Percentiles rank a stretch among this genome's conserved stretches.
Evolutionary conservation across 2,329 filamentous ascomycete genomes (phyloP).

Genomic region (Colletotrichum tamarilloi): DNA sequence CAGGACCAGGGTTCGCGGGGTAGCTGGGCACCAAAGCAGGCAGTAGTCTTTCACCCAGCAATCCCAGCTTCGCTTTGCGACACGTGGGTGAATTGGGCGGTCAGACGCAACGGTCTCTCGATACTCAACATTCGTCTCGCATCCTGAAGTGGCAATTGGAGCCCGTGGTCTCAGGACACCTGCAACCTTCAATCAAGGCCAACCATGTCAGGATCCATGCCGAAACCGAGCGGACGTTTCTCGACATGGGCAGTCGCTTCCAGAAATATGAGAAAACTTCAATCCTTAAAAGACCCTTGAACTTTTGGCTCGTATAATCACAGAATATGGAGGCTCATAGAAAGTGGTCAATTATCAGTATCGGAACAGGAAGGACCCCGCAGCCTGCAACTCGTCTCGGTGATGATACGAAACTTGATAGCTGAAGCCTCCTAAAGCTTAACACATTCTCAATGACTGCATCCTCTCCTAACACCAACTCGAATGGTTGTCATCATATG

Average conservation of each 20-base stretch:
- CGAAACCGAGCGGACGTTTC: background rate
- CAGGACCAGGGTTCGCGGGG: background rate
- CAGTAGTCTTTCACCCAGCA: background rate
- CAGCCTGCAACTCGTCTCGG: no score
- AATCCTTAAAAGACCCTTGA: background rate
- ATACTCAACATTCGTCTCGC: background rate
- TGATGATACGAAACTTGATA: no score
- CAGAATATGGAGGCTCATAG: no score
- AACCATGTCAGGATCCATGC: background rate
- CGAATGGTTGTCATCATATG: no score
- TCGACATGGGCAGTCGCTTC: background rate
- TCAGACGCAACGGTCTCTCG: background rate
- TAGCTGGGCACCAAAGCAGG: background rate
- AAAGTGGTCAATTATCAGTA: no score
- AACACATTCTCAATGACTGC: no score
- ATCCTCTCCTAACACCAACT: no score
- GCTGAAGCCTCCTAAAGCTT: no score
- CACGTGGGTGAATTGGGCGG: background rate
- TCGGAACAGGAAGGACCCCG: no score
- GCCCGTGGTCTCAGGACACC: background rate
- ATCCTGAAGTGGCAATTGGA: background rate
- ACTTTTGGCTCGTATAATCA: background rate
- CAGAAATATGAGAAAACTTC: background rate
- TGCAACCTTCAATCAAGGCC: background rate
- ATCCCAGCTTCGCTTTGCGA: background rate